Evolutionary conservation across 108 stramenopile genomes (phyloP), one percentile per base, ranked within the genome.

Genomic region (Asterionellopsis glacialis): DNA sequence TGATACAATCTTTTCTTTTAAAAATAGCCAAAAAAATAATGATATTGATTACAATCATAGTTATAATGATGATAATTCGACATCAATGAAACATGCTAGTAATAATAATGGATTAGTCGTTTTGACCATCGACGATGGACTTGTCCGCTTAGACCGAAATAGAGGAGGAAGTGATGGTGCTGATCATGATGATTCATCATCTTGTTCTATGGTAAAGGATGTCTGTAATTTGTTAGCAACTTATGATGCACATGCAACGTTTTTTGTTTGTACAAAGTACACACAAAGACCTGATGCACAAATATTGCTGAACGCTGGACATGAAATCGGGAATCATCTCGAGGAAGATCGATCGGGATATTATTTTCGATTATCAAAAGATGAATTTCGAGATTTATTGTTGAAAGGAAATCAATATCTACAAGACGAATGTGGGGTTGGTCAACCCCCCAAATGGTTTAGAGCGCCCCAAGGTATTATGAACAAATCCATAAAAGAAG

Each of bases 41-140:
- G n/a, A n/a, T n/a, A n/a, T n/a, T n/a, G n/a, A n/a, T n/a, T n/a
- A n/a, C n/a, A n/a, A n/a, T n/a, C n/a, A n/a, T n/a, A n/a, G n/a
- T n/a, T n/a, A n/a, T n/a, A n/a, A n/a, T n/a, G n/a, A n/a, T n/a
- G n/a, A n/a, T n/a, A n/a, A n/a, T n/a, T n/a, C n/a, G n/a, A n/a
- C n/a, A n/a, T n/a, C n/a, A n/a, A n/a, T n/a, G n/a, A n/a, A n/a
- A n/a, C n/a, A n/a, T n/a, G n/a, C n/a, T n/a, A n/a, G n/a, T n/a
- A n/a, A n/a, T n/a, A n/a, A n/a, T n/a, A n/a, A n/a, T n/a, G 43
- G 43, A 11, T 44, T 13, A 11, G 43, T 57, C n/a, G 57, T 26
- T 40, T 18, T 57, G 57, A 57, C 57, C 27, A 57, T 57, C 33
- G 57, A 57, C 28, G 57, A 57, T 26, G 57, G 57, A 15, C 57